Conservation (phyloP, 2,329 filamentous ascomycete genomes). For the Nigrospora osmanthi region DNA sequence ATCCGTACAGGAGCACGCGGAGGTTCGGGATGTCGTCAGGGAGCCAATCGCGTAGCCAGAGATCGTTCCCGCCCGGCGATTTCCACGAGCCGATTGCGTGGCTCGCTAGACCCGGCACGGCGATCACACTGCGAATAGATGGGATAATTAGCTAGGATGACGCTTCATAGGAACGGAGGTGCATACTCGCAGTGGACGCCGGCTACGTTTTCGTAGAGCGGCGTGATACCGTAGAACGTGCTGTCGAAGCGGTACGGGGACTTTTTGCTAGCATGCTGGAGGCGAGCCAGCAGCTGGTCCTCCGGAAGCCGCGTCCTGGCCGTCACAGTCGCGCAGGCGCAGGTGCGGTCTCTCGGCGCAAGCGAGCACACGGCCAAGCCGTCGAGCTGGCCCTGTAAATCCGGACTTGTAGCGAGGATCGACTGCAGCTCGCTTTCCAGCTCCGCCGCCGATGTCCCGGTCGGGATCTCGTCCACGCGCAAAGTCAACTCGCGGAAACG, state of each 20-base stretch:
- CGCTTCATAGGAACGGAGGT: not conserved
- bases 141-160: slow-evolving; percentile 1
- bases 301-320: slow-evolving; percentile 2
- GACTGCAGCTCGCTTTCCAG: slow-evolving; percentile 1
- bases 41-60: too few relatives aligned
- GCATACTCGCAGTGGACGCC: slow-evolving; percentile 7
- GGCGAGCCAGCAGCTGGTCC: not conserved
- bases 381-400: not conserved
- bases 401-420: slow-evolving; percentile 1
- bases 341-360: not conserved
- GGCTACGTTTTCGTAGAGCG: slow-evolving; percentile 10
- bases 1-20: slow-evolving; percentile 20
- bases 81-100: too few relatives aligned
- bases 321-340: slow-evolving; percentile 5
- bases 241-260: slow-evolving; percentile 6
- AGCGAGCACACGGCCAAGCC: not conserved
- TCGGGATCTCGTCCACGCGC: slow-evolving; percentile 1
- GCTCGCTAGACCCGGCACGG: too few relatives aligned
- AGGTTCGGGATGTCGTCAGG: slow-evolving; percentile 10
- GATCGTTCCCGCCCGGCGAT: too few relatives aligned
- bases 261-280: not conserved
- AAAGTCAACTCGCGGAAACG: not conserved
- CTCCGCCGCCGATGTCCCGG: not conserved
- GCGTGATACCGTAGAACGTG: slow-evolving; percentile 17
- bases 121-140: slow-evolving; percentile 10